Percentiles rank a stretch among this genome's conserved stretches.
phyloP scores from a whole-genome alignment of 2,329 filamentous ascomycete genomes.

The Diaporthe ilicicola region DNA sequence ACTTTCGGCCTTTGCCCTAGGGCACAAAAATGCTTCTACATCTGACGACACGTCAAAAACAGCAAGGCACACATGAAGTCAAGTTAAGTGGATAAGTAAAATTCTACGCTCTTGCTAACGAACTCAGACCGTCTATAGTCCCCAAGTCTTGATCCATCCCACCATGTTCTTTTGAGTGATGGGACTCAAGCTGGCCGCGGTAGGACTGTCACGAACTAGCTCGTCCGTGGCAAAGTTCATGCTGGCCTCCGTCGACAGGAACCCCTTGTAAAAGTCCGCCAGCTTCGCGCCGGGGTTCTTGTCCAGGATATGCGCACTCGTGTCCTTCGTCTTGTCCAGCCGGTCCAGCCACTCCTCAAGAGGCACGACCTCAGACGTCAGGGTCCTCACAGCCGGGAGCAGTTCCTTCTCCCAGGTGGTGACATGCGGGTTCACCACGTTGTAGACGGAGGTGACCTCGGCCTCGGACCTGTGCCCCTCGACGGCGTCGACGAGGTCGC shows the following conservation, averaged over 20 bases:
- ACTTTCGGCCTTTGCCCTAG: too few relatives aligned
- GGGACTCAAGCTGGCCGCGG: constrained; percentile 17
- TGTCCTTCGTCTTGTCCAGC: constrained; percentile 18
- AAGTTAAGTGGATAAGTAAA: not conserved
- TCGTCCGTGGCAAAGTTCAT: constrained; percentile 22
- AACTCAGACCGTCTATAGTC: not conserved
- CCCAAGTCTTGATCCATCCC: constrained; percentile 26
- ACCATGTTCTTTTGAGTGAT: constrained; percentile 24
- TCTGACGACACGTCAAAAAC: not conserved
- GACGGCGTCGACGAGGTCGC: constrained; percentile 37
- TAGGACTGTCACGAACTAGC: constrained; percentile 20
- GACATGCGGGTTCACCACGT: constrained; percentile 23
- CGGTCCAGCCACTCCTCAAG: constrained; percentile 23
- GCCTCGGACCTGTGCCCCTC: not conserved
- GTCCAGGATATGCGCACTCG: constrained; percentile 22
- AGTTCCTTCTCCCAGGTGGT: constrained; percentile 18
- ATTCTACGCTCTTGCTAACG: not conserved
- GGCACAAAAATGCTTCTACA: not conserved
- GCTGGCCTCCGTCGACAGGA: constrained; percentile 6
- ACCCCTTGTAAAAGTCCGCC: constrained; percentile 26
- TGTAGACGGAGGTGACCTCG: constrained; percentile 12
- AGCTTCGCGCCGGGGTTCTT: constrained; percentile 30
- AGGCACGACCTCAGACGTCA: constrained; percentile 16
- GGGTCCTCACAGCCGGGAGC: constrained; percentile 18
- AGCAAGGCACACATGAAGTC: not conserved